A percentile compares a stretch with the other conserved stretches of the same genome.
These are phyloP conservation scores for Lactarius deliciosus DNA, from an alignment of 768 basidiomycete species.

Conservation along the genomic window DNA sequence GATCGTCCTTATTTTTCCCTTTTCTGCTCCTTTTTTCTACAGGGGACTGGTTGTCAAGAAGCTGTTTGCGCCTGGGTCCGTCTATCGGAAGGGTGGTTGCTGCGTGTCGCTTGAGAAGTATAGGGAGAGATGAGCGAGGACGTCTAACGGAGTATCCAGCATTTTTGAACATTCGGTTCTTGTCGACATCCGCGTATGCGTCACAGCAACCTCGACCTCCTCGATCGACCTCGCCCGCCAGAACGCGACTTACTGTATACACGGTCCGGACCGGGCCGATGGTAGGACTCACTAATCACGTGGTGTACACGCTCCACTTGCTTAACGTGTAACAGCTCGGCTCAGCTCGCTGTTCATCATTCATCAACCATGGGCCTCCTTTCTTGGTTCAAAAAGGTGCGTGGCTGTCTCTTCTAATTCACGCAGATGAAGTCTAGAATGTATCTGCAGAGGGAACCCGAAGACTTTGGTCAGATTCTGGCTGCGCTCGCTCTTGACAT, in stretches of 20 bases:
- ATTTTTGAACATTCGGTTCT: slow-evolving; percentile 25
- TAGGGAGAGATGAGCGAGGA: neutral
- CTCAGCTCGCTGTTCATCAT: neutral
- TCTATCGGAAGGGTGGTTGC: slow-evolving; percentile 16
- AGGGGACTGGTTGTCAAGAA: neutral
- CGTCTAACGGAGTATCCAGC: slow-evolving; percentile 4
- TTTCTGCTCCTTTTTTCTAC: slow-evolving; percentile 17
- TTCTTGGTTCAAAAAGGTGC: slow-evolving; percentile 33
- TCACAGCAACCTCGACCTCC: neutral
- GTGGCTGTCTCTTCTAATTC: neutral
- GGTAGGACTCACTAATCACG: neutral
- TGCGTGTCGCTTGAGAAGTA: neutral
- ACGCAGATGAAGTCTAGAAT: neutral
- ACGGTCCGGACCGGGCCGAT: slow-evolving; percentile 15
- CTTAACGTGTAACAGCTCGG: slow-evolving; percentile 7
- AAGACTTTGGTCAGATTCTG: slow-evolving; percentile 78
- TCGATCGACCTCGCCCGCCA: neutral
- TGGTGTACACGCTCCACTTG: neutral
- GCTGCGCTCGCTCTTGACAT: slow-evolving; percentile 66
- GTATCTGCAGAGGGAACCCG: slow-evolving; percentile 48
- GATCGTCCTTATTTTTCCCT: neutral
- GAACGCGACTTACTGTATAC: neutral
- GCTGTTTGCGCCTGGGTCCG: neutral
- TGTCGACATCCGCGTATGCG: slow-evolving; percentile 21
- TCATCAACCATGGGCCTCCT: slow-evolving; percentile 29